Base-by-base conservation (phyloP, 2,329 filamentous ascomycete species). In the Dactylellina leptospora region DNA sequence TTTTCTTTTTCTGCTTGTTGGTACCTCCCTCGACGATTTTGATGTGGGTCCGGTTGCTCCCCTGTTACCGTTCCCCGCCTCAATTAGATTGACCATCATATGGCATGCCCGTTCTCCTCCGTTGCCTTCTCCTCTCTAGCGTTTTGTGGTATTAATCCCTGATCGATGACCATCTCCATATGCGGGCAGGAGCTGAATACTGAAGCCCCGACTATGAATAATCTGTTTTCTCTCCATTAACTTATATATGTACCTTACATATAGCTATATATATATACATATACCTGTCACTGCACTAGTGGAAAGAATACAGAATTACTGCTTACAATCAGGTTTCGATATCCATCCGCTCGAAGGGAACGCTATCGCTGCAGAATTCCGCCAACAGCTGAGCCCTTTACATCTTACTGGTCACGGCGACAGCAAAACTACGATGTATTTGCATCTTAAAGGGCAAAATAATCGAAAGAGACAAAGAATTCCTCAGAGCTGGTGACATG, bases 51-150 rank as follows among this genome's bases (percentile, higher is more conserved):
- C 47, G 58, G 48, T 33, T 62, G 40, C 42, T 56, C 47, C 66
- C 66, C 66, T 71, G 66, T 51, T 71, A 71, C 66, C 66, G 66
- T 71, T 71, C 66, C 66, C 66, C 66, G 66, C 66, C 59, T 71
- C 66, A 71, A 40, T 62, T 62, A 71, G 58, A 71, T 71, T 58
- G 58, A 62, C 38, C 48, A 22, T 44, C 18, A 53, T 40, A 6
- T 9, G 27, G 20, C 18, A 23, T 22, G 20, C 20, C 23, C 28
- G n/a, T 28, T 18, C 36, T 16, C 20, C 28, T 51, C 33, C 47
- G 25, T 45, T 45, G 10, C 40, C 40, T 20, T 18, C 16, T 45
- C 40, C 40, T 30, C 18, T 36, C 42, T 71, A 71, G 66, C 47
- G 58, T 71, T 58, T 51, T 42, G 25, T 42, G 25, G 28, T 36